phyloP scores from a whole-genome alignment of 495 filamentous ascomycete genomes.

The Podospora anserina region DNA sequence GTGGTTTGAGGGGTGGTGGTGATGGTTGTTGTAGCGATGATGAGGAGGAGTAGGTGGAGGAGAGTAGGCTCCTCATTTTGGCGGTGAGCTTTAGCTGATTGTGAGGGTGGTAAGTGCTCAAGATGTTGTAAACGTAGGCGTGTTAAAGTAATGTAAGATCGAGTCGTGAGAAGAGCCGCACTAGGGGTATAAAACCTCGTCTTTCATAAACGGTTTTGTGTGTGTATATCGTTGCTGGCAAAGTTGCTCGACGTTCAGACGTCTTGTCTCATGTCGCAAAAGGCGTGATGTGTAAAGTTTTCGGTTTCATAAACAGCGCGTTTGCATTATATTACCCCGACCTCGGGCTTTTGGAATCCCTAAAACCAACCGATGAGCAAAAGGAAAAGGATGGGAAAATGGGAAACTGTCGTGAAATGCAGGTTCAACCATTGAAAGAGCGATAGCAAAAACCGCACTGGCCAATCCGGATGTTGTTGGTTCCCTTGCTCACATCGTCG shows the following conservation, averaged over 20 bases:
- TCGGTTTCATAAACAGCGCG: not conserved
- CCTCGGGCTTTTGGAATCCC: not conserved
- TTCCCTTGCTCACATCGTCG: not conserved
- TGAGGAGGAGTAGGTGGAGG: not conserved
- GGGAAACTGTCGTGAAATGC: not conserved
- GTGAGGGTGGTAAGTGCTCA: not conserved
- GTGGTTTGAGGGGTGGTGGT: not conserved
- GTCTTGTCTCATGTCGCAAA: not conserved
- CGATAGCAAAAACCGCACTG: not conserved
- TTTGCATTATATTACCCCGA: not conserved
- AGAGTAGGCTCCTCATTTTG: not conserved
- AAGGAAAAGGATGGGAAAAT: not conserved
- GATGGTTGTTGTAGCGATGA: not conserved
- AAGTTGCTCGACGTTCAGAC: not conserved
- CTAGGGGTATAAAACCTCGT: not conserved
- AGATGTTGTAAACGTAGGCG: not conserved
- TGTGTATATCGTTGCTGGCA: not conserved
- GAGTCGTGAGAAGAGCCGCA: not conserved
- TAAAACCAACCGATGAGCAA: conserved; percentile 1
- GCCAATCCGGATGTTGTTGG: not conserved
- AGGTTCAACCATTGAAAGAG: not conserved
- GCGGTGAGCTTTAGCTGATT: not conserved
- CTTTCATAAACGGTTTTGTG: not conserved
- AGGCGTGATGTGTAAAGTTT: not conserved
- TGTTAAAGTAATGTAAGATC: not conserved